Percentiles rank a stretch among this genome's conserved stretches.
Conservation (phyloP, 306 rosid genomes). For the Ormosia emarginata region DNA sequence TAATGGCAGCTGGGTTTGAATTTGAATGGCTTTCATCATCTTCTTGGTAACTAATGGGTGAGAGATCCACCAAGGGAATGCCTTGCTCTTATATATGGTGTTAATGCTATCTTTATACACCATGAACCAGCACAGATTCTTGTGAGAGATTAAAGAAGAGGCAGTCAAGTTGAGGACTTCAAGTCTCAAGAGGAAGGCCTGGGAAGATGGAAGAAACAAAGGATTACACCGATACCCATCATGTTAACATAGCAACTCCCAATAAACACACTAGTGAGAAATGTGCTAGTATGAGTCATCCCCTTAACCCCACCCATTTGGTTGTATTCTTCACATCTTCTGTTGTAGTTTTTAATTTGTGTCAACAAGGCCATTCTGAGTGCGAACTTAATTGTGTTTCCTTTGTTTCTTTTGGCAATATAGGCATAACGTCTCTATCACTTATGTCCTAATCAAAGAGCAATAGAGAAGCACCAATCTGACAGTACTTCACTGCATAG, state of each 20-base stretch:
- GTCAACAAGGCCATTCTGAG: too few species aligned
- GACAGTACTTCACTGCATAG: too few species aligned
- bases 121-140: not conserved
- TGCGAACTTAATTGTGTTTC: too few species aligned
- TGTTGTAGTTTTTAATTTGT: too few species aligned
- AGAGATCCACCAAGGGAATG: slow-evolving; percentile 34
- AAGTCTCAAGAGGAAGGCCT: not conserved
- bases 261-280: not conserved
- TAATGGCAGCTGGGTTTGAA: not conserved
- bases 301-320: not conserved
- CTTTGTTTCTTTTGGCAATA: too few species aligned
- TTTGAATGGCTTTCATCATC: not conserved
- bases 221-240: too few species aligned
- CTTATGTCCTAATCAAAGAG: too few species aligned
- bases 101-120: not conserved
- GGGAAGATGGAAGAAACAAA: not conserved
- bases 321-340: too few species aligned
- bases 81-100: not conserved
- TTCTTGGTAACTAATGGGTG: not conserved
- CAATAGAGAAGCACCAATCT: too few species aligned
- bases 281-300: not conserved
- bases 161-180: not conserved
- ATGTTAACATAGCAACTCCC: too few species aligned
- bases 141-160: not conserved
- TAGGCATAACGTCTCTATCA: too few species aligned